These are phyloP conservation scores for Penicillium sp. DNA, from an alignment of 2,329 filamentous ascomycete genomes.

Conservation along the genomic window DNA sequence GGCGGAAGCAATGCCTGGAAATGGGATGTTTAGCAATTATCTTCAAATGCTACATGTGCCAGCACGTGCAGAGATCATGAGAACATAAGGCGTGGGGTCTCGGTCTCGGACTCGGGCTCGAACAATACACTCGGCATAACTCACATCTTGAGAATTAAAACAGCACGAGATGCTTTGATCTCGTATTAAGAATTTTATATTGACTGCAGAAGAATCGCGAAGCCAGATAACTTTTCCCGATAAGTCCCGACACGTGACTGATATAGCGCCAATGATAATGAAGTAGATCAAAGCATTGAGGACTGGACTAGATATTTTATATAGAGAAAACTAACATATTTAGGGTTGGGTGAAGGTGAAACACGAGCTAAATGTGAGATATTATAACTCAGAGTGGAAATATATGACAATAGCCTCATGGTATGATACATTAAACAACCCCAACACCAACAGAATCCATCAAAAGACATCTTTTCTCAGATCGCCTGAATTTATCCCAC, in stretches of 20 bases:
- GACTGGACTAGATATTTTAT: background rate
- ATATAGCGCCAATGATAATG: background rate
- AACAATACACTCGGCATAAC: background rate
- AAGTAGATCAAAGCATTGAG: background rate
- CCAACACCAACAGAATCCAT: background rate
- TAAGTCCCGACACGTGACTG: background rate
- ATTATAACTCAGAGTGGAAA: slow-evolving; percentile 1
- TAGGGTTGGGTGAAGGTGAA: background rate
- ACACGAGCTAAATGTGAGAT: background rate
- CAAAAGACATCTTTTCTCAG: background rate
- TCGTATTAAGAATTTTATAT: background rate
- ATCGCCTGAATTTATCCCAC: background rate
- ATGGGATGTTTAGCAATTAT: slow-evolving; percentile 1
- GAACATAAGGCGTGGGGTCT: background rate
- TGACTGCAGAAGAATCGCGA: background rate
- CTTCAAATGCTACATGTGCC: background rate
- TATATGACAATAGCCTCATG: background rate
- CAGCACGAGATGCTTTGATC: background rate
- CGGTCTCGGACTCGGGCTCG: background rate
- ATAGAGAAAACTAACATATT: background rate
- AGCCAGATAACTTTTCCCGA: slow-evolving; percentile 1
- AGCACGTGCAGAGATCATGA: background rate
- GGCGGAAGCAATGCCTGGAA: slow-evolving; percentile 57
- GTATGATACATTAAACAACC: slow-evolving; percentile 1
- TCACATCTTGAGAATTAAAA: background rate